phyloP scores from a whole-genome alignment of 805 yeast species.

The Vanderwaltozyma verrucispora region DNA sequence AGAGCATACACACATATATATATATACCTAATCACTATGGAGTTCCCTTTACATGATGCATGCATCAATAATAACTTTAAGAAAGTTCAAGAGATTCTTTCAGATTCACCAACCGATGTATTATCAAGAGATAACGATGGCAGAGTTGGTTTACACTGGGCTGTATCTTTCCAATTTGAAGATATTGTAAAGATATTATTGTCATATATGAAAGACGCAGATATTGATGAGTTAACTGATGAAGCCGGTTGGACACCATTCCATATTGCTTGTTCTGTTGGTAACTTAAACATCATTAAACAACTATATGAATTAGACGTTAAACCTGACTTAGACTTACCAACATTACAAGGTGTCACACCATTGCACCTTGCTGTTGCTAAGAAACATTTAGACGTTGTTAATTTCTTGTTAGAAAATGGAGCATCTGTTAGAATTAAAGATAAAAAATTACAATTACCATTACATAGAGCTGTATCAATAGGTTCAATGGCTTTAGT shows the following conservation, averaged over 20 bases:
- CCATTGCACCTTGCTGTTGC: conserved; percentile 68
- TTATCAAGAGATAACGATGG: conserved; percentile 55
- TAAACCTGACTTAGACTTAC: conserved; percentile 47
- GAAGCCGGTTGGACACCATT: conserved; percentile 82
- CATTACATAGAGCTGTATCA: conserved; percentile 78
- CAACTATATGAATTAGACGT: conserved; percentile 41
- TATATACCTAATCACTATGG: not conserved
- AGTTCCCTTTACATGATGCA: conserved; percentile 43
- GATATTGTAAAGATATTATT: conserved; percentile 40
- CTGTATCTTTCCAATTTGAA: conserved; percentile 51
- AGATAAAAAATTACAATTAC: conserved; percentile 55
- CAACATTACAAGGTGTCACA: conserved; percentile 63
- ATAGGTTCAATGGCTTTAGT: conserved; percentile 55
- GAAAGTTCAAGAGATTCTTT: conserved; percentile 41
- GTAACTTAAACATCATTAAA: conserved; percentile 44
- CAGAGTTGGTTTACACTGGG: conserved; percentile 84
- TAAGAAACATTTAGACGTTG: conserved; percentile 49
- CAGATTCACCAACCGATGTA: conserved; percentile 38
- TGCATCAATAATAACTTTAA: conserved; percentile 49
- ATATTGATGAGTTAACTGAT: conserved; percentile 60
- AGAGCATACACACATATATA: not conserved
- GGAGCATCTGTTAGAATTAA: conserved; percentile 54
- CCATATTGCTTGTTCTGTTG: conserved; percentile 74
- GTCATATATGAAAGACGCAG: conserved; percentile 29
- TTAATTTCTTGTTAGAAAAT: conserved; percentile 42